Evolutionary conservation across 129 eudicot species (phyloP), one percentile per base, ranked within the genome.

Genomic region (Escallonia rubra): DNA sequence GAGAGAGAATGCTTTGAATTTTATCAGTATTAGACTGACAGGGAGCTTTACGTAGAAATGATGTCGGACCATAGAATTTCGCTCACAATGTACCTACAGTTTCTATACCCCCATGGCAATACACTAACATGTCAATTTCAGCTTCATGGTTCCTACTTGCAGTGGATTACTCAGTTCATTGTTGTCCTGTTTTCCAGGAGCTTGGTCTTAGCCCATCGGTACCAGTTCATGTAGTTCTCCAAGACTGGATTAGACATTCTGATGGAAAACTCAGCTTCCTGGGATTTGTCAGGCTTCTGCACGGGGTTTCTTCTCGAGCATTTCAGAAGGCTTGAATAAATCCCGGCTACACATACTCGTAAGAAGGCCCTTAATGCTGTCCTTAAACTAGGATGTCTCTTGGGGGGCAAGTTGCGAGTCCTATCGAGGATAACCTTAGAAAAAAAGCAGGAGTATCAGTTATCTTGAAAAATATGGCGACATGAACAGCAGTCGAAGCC

Each of bases 191-290:
- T 46, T 10, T 57, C 64, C 85, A 93, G 98, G 98, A 93, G 76
- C 98, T 93, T 45, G 96, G 96, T 47, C 95, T 93, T 40, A 76
- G 96, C 86, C 96, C 96, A 43, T 89, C 98, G 2, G 87, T 93
- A 61, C 96, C 98, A 2, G 88, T 93, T 76, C 96, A 93, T 14
- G 95, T 93, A 68, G 98, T 93, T 53, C 96, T 92, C 61, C 95
- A 92, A 59, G 98, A 92, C 54, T 92, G 98, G 98, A 89, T 92
- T 23, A 80, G 98, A 81, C 98, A 89, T 39, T 77, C 87, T 0
- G 98, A 92, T 55, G 98, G 98, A 50, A 92, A 89, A 76, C 96
- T 92, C 52, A 92, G 98, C 80, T 92, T 92, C 88, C 76, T 89
- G 72, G 98, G 98, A 41, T 92, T 92, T 72, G 87, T 92, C 34